A percentile compares a stretch with the other conserved stretches of the same genome.
Evolutionary conservation across 768 basidiomycete species (phyloP).

Genomic region (Phylloporus scabripes): DNA sequence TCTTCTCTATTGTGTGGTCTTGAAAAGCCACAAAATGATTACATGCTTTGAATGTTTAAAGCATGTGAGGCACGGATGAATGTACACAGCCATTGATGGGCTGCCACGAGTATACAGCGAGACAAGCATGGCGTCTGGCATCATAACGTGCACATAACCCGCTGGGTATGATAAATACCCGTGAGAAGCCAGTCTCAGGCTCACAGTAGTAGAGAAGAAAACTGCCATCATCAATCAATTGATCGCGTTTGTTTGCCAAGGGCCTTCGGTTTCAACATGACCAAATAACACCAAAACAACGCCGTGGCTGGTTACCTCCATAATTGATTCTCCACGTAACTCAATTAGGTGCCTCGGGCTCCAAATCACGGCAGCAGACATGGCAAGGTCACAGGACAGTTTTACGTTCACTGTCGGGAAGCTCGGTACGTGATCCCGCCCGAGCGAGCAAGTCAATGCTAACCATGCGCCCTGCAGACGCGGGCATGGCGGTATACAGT

Average conservation of each 20-base stretch:
- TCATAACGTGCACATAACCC: too few relatives aligned
- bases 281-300: constrained; percentile 24
- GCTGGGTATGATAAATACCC: neutral
- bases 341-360: constrained; percentile 3
- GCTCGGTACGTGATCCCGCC: constrained; percentile 59
- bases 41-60: too few relatives aligned
- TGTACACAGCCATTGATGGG: neutral
- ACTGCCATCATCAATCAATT: too few relatives aligned
- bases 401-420: constrained; percentile 95
- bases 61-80: neutral
- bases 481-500: constrained; percentile 78
- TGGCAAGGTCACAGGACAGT: constrained; percentile 49
- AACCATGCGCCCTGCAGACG: constrained; percentile 49
- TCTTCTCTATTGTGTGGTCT: too few relatives aligned
- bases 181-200: too few relatives aligned
- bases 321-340: constrained; percentile 3
- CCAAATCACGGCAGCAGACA: constrained; percentile 12
- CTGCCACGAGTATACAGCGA: neutral
- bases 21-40: too few relatives aligned
- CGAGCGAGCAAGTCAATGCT: constrained; percentile 1
- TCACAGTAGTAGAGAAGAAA: too few relatives aligned
- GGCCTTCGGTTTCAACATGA: constrained; percentile 18
- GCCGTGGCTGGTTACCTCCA: neutral
- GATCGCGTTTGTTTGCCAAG: constrained; percentile 19
- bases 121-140: neutral